phyloP scores from a whole-genome alignment of 23 red algal species.

The Rhodosorus marinus region DNA sequence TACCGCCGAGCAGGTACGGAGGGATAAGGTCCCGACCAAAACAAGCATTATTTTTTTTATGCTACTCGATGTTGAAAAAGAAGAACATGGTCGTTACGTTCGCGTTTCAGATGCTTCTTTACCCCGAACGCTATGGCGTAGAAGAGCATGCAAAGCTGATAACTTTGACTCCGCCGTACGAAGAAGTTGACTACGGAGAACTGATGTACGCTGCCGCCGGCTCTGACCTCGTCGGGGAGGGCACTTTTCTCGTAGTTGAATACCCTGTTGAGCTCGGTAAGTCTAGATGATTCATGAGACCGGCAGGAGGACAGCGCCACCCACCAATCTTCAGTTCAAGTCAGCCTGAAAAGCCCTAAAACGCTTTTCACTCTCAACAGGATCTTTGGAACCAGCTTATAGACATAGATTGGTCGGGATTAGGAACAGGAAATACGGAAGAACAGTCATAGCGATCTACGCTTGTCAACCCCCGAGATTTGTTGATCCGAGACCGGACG shows the following conservation, averaged over 20 bases:
- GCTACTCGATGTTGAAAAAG: no score
- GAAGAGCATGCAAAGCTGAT: constrained; percentile 13
- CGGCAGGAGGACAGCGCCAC: no score
- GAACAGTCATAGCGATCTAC: constrained; percentile 79
- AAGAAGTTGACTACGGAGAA: constrained; percentile 79
- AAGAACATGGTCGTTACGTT: constrained; percentile 5
- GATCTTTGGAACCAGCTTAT: constrained; percentile 51
- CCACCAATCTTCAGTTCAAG: not conserved
- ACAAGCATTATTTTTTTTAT: no score
- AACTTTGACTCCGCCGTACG: constrained; percentile 87
- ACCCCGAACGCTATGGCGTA: constrained; percentile 2
- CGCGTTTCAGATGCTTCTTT: not conserved
- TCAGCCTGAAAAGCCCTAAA: not conserved
- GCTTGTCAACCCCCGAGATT: constrained; percentile 38
- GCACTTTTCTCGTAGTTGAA: constrained; percentile 83
- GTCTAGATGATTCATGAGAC: no score
- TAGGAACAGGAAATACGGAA: constrained; percentile 75
- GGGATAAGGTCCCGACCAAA: no score
- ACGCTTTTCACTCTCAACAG: not conserved
- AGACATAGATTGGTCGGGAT: constrained; percentile 56
- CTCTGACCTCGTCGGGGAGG: constrained; percentile 50
- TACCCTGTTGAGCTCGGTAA: constrained; percentile 78
- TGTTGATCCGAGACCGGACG: constrained; percentile 51
- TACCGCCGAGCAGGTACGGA: constrained; percentile 31
- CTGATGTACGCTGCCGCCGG: constrained; percentile 47